Evolutionary conservation across 768 basidiomycete genomes (phyloP).

Genomic region (Pisolithus orientalis): DNA sequence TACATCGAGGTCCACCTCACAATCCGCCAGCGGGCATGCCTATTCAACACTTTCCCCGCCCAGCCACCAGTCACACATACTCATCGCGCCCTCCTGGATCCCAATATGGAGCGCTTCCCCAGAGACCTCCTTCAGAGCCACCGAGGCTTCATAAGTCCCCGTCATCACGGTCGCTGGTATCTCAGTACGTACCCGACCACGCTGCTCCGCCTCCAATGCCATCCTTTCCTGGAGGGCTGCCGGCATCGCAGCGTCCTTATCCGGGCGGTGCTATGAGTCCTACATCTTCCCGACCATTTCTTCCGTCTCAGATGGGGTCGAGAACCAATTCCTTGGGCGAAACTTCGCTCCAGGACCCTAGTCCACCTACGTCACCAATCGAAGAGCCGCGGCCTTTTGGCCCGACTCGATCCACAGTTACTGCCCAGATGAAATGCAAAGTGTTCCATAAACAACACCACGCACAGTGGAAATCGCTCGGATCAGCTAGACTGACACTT

Average conservation of each 20-base stretch:
- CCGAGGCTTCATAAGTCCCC: constrained; percentile 42
- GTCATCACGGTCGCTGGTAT: constrained; percentile 54
- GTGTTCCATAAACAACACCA: constrained; percentile 94
- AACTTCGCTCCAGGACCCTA: constrained; percentile 57
- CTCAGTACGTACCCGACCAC: constrained; percentile 42
- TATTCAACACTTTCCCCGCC: constrained; percentile 11
- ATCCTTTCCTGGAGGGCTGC: constrained; percentile 27
- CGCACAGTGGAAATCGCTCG: constrained; percentile 96
- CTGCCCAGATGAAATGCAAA: constrained; percentile 96
- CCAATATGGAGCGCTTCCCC: constrained; percentile 19
- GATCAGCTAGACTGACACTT: constrained; percentile 79
- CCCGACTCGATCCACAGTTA: constrained; percentile 70
- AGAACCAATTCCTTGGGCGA: constrained; percentile 46
- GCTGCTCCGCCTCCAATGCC: constrained; percentile 33
- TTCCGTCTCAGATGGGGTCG: constrained; percentile 57
- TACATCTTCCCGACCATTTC: constrained; percentile 36
- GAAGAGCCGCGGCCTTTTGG: constrained; percentile 50
- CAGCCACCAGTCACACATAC: constrained; percentile 7
- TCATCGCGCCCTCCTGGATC: constrained; percentile 7
- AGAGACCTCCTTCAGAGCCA: constrained; percentile 49
- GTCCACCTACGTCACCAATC: constrained; percentile 80
- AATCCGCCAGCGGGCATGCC: constrained; percentile 11
- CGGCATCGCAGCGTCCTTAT: constrained; percentile 23
- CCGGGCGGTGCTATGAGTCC: constrained; percentile 15
- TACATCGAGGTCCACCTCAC: constrained; percentile 11